These are phyloP conservation scores for Rosa persica DNA, from an alignment of 306 rosid genomes.

Conservation along the genomic window DNA sequence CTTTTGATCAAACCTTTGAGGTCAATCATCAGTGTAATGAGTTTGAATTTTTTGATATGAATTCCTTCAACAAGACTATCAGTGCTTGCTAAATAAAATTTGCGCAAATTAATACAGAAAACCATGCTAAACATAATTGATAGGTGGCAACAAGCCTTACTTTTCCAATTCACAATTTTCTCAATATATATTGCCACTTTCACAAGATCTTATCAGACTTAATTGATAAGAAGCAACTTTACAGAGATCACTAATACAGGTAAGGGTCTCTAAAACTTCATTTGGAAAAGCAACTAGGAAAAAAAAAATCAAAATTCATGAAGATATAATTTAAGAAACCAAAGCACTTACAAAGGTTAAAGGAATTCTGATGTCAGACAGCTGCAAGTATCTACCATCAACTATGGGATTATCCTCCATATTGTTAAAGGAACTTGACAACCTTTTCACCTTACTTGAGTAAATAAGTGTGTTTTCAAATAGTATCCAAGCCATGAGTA, in stretches of 20 bases:
- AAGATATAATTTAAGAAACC: constrained; percentile 16
- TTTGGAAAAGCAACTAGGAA: too few relatives aligned
- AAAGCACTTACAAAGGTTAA: constrained; percentile 67
- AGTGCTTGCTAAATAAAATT: background rate
- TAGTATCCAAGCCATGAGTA: constrained; percentile 85
- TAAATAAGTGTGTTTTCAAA: constrained; percentile 77
- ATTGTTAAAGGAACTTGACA: constrained; percentile 39
- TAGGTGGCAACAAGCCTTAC: background rate
- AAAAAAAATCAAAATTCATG: constrained; percentile 14
- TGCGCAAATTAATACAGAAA: background rate
- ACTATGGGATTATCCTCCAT: constrained; percentile 38
- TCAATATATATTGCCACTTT: background rate
- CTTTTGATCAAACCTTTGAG: background rate
- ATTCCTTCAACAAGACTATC: background rate
- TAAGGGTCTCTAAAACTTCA: too few relatives aligned
- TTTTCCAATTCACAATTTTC: background rate
- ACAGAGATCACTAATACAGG: background rate
- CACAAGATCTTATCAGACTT: background rate
- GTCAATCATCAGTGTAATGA: background rate
- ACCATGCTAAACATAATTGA: background rate
- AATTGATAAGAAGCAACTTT: background rate
- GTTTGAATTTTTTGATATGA: background rate
- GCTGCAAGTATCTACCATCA: constrained; percentile 67
- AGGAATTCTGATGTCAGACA: constrained; percentile 76
- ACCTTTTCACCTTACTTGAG: constrained; percentile 43